phyloP scores from a whole-genome alignment of 2,329 filamentous ascomycete genomes.

The Colletotrichum spinosum region DNA sequence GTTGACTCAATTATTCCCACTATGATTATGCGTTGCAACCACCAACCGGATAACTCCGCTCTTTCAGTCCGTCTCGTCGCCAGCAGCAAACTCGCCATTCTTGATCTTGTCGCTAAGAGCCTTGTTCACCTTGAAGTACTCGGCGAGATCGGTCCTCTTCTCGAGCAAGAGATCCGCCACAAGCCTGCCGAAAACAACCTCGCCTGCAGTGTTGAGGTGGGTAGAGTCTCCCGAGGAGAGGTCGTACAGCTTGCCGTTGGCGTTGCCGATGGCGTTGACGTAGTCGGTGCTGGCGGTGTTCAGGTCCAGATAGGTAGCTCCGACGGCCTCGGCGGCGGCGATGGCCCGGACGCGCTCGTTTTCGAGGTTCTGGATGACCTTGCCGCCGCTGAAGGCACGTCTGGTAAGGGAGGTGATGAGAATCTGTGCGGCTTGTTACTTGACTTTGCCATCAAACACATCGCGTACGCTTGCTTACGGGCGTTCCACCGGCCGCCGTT shows the following conservation, averaged over 20 bases:
- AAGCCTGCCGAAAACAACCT: conserved; percentile 67
- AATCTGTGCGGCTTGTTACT: conserved; percentile 50
- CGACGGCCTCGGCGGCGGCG: conserved; percentile 55
- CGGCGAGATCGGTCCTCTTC: conserved; percentile 40
- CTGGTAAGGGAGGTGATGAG: conserved; percentile 64
- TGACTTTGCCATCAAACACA: conserved; percentile 30
- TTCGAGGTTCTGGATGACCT: conserved; percentile 60
- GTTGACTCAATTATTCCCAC: no score
- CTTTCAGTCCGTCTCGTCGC: conserved; percentile 34
- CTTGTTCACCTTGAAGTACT: conserved; percentile 45
- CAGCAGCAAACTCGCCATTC: conserved; percentile 45
- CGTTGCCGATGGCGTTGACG: conserved; percentile 62
- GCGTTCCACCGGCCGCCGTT: conserved; percentile 54
- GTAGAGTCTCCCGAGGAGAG: conserved; percentile 60
- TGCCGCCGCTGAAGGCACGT: conserved; percentile 57
- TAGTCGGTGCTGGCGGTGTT: conserved; percentile 63
- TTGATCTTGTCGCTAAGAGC: conserved; percentile 48
- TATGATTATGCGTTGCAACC: no score
- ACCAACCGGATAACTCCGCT: no score
- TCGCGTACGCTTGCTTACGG: conserved; percentile 43
- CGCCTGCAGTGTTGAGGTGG: conserved; percentile 66
- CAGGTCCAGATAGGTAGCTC: conserved; percentile 58
- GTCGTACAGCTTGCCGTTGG: conserved; percentile 60
- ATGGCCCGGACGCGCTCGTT: conserved; percentile 60
- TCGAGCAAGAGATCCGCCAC: conserved; percentile 62